Evolutionary conservation across 805 yeast genomes (phyloP), one percentile per base, ranked within the genome.

Genomic region (Metschnikowia hibisci): DNA sequence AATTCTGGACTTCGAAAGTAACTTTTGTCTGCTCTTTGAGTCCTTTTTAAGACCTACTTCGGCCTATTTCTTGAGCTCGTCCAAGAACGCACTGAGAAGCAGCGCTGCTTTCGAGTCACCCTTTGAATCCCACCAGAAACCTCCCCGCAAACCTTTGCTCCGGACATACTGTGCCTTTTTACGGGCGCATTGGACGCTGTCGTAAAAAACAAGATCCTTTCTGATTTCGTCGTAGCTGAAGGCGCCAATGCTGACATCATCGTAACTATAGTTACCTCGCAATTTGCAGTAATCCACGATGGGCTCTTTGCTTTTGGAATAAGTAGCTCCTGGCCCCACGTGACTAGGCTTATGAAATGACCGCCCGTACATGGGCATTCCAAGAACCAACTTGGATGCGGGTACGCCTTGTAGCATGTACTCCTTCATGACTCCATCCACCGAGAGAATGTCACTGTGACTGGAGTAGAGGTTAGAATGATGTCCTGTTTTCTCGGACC

Each of bases 81-180:
- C 31, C 25, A 42, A 43, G 23, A 51, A 39, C 39, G 66, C 68
- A 36, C 64, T 59, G 18, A 76, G 73, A 63, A 78, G 81, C 3
- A 62, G 64, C n/a, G 58, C 46, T 28, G 67, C 54, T 30, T 27
- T 37, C 2, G 62, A 54, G 55, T 88, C 96, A 2, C 96, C 96
- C 44, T 82, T 74, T 0, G 96, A 82, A 55, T 91, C 97, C 98
- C 98, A 91, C 83, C 87, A 90, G 79, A 93, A 82, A 0, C 86
- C 96, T 0, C 99, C 98, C 0, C 83, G 95, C 8, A 89, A 64
- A 0, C 67, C 56, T 6, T 66, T 60, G 15, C 61, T 52, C 31
- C 50, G 53, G 6, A 84, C 78, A 53, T 78, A 88, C 23, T 66
- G 54, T 0, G 87, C 88, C 59, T 91, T 93, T 13, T 54, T 53